Conservation (phyloP, 2,329 filamentous ascomycete species). For the Akanthomyces uredinophilus region DNA sequence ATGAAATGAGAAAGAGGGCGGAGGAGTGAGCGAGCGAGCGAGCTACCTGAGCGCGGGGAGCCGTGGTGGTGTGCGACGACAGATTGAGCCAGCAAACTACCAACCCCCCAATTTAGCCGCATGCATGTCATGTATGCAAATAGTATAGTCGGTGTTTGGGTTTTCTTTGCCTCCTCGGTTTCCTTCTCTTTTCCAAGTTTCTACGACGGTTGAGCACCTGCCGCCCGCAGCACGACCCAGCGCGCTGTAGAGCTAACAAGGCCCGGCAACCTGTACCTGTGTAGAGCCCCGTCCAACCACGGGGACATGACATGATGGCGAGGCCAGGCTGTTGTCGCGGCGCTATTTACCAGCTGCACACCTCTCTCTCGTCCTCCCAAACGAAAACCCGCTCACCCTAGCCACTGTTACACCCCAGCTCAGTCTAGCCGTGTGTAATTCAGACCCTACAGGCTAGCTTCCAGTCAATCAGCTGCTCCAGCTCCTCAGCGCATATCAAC, state of each 20-base stretch:
- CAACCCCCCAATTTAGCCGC: neutral
- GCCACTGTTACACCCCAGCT: neutral
- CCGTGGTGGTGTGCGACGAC: conserved; percentile 7
- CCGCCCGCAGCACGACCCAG: neutral
- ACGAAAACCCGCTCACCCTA: neutral
- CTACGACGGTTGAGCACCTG: neutral
- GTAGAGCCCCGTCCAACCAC: neutral
- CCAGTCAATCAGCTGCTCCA: neutral
- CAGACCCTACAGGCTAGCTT: neutral
- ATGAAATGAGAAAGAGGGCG: conserved; percentile 12
- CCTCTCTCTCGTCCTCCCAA: neutral
- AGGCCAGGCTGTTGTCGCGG: conserved; percentile 15
- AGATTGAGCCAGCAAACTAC: conserved; percentile 4
- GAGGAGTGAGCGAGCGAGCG: neutral
- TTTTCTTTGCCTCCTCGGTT: neutral
- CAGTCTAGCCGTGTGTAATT: neutral
- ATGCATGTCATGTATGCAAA: neutral
- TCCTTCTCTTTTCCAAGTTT: neutral
- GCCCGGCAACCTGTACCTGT: neutral
- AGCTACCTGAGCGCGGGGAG: conserved; percentile 19
- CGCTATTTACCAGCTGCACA: conserved; percentile 13
- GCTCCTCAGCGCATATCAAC: neutral
- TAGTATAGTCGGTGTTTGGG: neutral
- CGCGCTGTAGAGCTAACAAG: neutral
- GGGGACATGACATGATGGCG: conserved; percentile 16